Base-by-base conservation (phyloP, 192 early-diverging fungal species). In the Funneliformis geosporum region DNA sequence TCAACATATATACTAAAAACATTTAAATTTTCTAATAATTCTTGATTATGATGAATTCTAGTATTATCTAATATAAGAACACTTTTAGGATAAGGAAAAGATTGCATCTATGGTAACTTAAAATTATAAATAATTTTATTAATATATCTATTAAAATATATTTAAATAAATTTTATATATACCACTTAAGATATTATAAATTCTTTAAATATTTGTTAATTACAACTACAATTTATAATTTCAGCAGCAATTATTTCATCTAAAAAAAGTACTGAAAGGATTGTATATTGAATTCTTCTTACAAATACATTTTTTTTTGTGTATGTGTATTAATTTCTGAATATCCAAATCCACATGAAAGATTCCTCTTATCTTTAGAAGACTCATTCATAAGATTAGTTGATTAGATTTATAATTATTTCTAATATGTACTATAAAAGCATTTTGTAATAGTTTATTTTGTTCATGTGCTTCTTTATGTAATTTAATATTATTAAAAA, bases 161-260 rank as follows among this genome's bases (percentile, higher is more conserved):
- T 7, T 4, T 10, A 28, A 23, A 23, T 33, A 18, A 10, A 28
- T 47, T 59, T 27, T 74, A 44, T 39, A 74, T 25, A 28, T 47
- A 74, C 73, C 16, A 74, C 47, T 43, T 60, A 8, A 42, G 73
- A 55, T 18, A 74, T 5, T 6, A 74, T 33, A 39, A 74, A 74
- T 46, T 71, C 69, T 10, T 42, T 71, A 11, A 71, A 74, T 16
- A 6, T 74, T 23, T 33, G 8, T 55, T 74, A 59, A 5, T 1
- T 60, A 74, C 47, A 74, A 18, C 73, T 74, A n/a, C 25, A 21
- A 18, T 74, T 50, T 27, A 74, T 74, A 38, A 74, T 47, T 27
- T 74, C 73, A 55, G 59, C 27, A 55, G 73, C 50, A 28, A 74
- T 39, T 33, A 74, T 74, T 1, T 23, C 47, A 27, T 74, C 46